Conservation (phyloP, 441 rosid genomes). For the Erysimum cheiri region DNA sequence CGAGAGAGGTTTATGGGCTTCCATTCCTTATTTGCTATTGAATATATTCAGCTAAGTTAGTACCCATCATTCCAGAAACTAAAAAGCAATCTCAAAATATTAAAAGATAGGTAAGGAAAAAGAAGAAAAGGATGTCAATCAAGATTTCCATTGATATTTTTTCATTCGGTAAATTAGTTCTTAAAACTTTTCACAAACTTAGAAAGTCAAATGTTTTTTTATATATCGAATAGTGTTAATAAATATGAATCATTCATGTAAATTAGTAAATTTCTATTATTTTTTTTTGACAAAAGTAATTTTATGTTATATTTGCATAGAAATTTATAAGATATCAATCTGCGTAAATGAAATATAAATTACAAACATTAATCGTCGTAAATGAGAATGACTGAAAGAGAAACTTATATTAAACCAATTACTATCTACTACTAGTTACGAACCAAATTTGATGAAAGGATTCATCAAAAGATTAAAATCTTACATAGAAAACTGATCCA, state of each 20-base stretch:
- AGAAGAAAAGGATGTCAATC: not conserved
- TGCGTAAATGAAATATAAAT: not conserved
- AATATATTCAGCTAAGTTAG: constrained; percentile 35
- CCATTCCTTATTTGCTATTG: too few relatives aligned
- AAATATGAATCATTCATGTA: not conserved
- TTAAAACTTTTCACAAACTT: not conserved
- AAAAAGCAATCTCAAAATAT: constrained; percentile 15
- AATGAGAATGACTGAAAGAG: too few relatives aligned
- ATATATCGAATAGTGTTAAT: not conserved
- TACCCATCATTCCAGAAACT: constrained; percentile 40
- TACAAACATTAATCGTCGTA: not conserved
- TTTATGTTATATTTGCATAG: too few relatives aligned
- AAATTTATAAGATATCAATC: constrained; percentile 4
- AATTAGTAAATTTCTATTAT: too few relatives aligned
- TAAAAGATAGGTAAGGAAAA: not conserved
- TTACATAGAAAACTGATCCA: not conserved
- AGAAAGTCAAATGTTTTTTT: not conserved
- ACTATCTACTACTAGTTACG: not conserved
- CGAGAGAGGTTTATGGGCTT: too few relatives aligned
- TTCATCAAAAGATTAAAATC: not conserved
- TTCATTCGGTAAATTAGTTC: not conserved
- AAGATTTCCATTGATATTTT: constrained; percentile 7
- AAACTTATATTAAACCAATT: not conserved
- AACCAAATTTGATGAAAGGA: not conserved
- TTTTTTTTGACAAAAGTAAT: too few relatives aligned